Evolutionary conservation across 306 rosid species (phyloP).

Genomic region (Astragalus membranaceus): DNA sequence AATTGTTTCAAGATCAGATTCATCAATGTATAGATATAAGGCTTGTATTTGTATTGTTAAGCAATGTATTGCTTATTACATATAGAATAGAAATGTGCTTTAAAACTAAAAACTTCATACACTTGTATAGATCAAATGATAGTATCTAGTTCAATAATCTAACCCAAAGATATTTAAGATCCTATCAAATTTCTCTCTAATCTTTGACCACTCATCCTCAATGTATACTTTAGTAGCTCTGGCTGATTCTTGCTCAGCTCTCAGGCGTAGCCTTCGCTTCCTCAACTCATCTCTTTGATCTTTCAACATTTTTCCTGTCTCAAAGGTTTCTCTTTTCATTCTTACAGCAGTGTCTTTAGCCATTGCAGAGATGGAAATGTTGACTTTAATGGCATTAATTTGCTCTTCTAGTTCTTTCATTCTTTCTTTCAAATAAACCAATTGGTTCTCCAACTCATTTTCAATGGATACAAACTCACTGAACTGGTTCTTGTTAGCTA

Average conservation of each 20-base stretch:
- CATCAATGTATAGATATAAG: background rate
- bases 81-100: background rate
- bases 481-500: background rate
- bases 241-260: background rate
- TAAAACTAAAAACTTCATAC: background rate
- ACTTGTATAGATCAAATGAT: too few species aligned
- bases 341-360: background rate
- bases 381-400: constrained; percentile 1
- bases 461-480: background rate
- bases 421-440: constrained; percentile 18
- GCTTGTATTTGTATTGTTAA: background rate
- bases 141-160: background rate
- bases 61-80: background rate
- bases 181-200: background rate
- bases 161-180: background rate
- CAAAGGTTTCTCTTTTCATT: constrained; percentile 7
- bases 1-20: background rate
- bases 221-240: constrained; percentile 8
- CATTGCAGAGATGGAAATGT: background rate
- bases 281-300: constrained; percentile 7
- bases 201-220: constrained; percentile 12
- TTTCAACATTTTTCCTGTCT: constrained; percentile 10
- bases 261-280: background rate
- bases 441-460: constrained; percentile 12
- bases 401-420: constrained; percentile 14